A percentile compares a stretch with the other conserved stretches of the same genome.
Evolutionary conservation across 768 basidiomycete genomes (phyloP).

Genomic region (Leccinum fibrillosum): DNA sequence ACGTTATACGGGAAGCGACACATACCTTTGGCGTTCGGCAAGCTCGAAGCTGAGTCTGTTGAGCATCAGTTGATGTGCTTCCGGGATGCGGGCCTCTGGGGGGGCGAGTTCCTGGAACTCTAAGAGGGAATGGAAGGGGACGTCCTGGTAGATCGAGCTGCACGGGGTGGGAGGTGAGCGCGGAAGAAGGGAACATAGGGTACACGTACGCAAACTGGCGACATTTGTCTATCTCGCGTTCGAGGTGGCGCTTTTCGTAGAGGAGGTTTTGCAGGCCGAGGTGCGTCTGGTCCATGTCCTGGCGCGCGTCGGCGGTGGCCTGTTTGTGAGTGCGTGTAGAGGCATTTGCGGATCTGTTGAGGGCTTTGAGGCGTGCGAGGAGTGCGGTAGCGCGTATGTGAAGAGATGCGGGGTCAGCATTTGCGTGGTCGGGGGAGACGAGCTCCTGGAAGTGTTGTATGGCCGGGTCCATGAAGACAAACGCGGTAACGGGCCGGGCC

Average conservation of each 20-base stretch:
- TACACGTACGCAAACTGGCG: slow-evolving; percentile 80
- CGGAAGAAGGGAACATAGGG: background rate
- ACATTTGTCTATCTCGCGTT: slow-evolving; percentile 90
- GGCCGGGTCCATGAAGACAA: slow-evolving; percentile 40
- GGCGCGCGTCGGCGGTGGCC: slow-evolving; percentile 68
- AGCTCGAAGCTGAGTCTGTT: slow-evolving; percentile 86
- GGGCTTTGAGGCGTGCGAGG: slow-evolving; percentile 73
- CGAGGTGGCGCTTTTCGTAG: slow-evolving; percentile 87
- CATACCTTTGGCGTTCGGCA: slow-evolving; percentile 80
- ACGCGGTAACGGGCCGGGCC: slow-evolving; percentile 7
- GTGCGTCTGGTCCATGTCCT: slow-evolving; percentile 89
- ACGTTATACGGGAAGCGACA: slow-evolving; percentile 1
- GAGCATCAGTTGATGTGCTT: slow-evolving; percentile 84
- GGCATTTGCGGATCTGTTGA: slow-evolving; percentile 72
- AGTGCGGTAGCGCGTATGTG: slow-evolving; percentile 72
- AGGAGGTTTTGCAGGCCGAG: slow-evolving; percentile 82
- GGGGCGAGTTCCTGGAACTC: slow-evolving; percentile 72
- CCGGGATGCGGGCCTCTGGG: slow-evolving; percentile 56
- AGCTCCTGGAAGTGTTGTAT: slow-evolving; percentile 64
- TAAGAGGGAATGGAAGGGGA: slow-evolving; percentile 67
- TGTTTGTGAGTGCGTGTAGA: slow-evolving; percentile 71
- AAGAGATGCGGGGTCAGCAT: slow-evolving; percentile 39
- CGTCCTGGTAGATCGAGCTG: slow-evolving; percentile 87
- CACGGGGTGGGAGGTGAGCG: slow-evolving; percentile 1
- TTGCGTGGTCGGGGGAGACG: slow-evolving; percentile 49